These are phyloP conservation scores for Geoglossum glabrum DNA, from an alignment of 495 filamentous ascomycete species.

Conservation along the genomic window DNA sequence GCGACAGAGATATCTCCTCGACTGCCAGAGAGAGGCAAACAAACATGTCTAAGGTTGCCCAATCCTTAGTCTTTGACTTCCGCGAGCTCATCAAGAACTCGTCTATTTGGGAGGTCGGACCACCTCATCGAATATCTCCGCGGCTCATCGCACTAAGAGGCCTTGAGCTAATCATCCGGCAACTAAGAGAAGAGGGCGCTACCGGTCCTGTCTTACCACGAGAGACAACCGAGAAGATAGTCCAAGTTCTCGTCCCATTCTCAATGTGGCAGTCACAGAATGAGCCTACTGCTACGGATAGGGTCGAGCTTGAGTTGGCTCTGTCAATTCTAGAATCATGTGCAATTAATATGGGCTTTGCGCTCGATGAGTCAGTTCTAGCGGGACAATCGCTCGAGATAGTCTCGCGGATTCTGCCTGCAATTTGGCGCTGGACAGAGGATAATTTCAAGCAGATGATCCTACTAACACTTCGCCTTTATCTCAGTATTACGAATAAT, in stretches of 20 bases:
- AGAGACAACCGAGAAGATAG: slow-evolving; percentile 29
- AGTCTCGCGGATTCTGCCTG: neutral
- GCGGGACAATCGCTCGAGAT: neutral
- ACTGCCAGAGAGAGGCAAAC: slow-evolving; percentile 39
- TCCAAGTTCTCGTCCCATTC: slow-evolving; percentile 12
- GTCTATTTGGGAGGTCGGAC: slow-evolving; percentile 34
- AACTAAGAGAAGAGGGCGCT: slow-evolving; percentile 27
- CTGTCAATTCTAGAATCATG: slow-evolving; percentile 48
- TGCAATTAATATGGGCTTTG: slow-evolving; percentile 11
- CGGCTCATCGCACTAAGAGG: slow-evolving; percentile 42
- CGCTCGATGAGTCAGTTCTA: neutral
- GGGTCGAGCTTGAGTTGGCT: slow-evolving; percentile 20
- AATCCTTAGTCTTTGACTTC: slow-evolving; percentile 30
- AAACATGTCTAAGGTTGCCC: slow-evolving; percentile 48
- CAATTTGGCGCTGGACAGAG: neutral
- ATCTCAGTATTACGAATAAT: slow-evolving; percentile 77
- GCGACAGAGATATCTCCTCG: slow-evolving; percentile 27
- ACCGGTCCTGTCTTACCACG: slow-evolving; percentile 30
- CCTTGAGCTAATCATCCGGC: slow-evolving; percentile 37
- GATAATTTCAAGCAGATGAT: neutral
- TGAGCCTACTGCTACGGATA: slow-evolving; percentile 7
- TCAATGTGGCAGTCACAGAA: neutral
- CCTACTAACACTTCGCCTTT: slow-evolving; percentile 36
- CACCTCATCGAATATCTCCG: slow-evolving; percentile 33
- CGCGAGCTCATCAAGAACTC: slow-evolving; percentile 26